A percentile compares a stretch with the other conserved stretches of the same genome.
phyloP scores from a whole-genome alignment of 1,139 yeast genomes.

The Sugiyamaella castrensis region DNA sequence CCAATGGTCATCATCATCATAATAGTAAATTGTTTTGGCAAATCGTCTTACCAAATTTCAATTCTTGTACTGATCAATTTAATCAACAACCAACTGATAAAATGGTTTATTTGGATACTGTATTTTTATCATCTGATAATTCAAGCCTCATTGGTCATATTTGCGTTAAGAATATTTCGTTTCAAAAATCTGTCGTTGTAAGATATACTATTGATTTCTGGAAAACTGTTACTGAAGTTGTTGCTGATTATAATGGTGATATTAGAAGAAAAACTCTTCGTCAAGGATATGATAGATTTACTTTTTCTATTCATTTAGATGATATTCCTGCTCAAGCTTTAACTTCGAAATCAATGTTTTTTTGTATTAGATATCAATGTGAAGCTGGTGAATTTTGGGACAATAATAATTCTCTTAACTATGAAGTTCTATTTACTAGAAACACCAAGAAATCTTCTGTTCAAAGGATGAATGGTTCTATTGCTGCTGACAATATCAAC shows the following conservation, averaged over 20 bases:
- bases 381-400: conserved; percentile 68
- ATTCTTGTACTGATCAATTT: conserved; percentile 13
- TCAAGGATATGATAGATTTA: conserved; percentile 44
- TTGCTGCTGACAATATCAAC: too few species aligned
- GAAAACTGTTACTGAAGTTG: conserved; percentile 68
- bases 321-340: conserved; percentile 35
- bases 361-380: conserved; percentile 60
- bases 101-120: conserved; percentile 58
- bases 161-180: conserved; percentile 68
- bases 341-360: conserved; percentile 38
- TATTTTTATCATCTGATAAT: conserved; percentile 58
- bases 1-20: conserved; percentile 5
- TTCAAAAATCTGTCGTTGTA: conserved; percentile 58
- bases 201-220: conserved; percentile 70
- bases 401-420: conserved; percentile 61
- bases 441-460: neutral
- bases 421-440: conserved; percentile 46
- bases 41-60: conserved; percentile 12
- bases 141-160: conserved; percentile 63
- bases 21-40: conserved; percentile 10
- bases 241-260: conserved; percentile 61
- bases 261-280: conserved; percentile 45
- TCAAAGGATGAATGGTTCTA: too few species aligned
- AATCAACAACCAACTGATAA: conserved; percentile 34
- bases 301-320: conserved; percentile 40